phyloP scores from a whole-genome alignment of 106 monocot genomes.

The Dendrobium catenatum region DNA sequence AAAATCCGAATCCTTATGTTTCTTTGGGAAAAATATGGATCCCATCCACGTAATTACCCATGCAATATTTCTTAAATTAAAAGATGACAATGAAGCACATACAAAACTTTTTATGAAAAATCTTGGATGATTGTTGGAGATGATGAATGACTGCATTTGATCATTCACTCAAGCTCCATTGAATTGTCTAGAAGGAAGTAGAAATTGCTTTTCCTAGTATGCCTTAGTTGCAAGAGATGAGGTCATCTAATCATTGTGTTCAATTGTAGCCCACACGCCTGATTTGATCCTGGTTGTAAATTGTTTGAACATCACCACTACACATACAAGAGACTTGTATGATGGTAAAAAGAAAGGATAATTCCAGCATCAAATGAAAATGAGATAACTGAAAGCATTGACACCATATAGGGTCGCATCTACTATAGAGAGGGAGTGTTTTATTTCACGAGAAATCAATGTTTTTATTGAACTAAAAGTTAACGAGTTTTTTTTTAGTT shows the following conservation, averaged over 20 bases:
- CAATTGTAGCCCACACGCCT: neutral
- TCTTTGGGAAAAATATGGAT: too few species aligned
- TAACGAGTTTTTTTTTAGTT: neutral
- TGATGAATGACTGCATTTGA: too few species aligned
- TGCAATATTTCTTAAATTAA: too few species aligned
- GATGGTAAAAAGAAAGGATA: neutral
- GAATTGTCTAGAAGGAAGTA: too few species aligned
- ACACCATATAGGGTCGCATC: neutral
- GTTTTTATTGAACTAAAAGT: neutral
- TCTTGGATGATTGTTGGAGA: too few species aligned
- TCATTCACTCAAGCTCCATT: too few species aligned
- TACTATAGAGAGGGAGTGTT: neutral
- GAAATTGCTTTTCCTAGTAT: too few species aligned
- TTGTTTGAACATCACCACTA: neutral
- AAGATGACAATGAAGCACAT: too few species aligned
- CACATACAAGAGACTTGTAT: too few species aligned
- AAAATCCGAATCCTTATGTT: too few species aligned
- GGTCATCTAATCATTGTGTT: neutral
- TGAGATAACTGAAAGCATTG: neutral
- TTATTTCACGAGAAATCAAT: neutral
- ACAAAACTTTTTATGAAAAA: too few species aligned
- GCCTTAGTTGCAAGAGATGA: neutral
- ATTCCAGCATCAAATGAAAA: neutral
- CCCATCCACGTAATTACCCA: too few species aligned
- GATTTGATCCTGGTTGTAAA: neutral